Conservation (phyloP, 768 basidiomycete genomes). For the Mycena sanguinolenta region DNA sequence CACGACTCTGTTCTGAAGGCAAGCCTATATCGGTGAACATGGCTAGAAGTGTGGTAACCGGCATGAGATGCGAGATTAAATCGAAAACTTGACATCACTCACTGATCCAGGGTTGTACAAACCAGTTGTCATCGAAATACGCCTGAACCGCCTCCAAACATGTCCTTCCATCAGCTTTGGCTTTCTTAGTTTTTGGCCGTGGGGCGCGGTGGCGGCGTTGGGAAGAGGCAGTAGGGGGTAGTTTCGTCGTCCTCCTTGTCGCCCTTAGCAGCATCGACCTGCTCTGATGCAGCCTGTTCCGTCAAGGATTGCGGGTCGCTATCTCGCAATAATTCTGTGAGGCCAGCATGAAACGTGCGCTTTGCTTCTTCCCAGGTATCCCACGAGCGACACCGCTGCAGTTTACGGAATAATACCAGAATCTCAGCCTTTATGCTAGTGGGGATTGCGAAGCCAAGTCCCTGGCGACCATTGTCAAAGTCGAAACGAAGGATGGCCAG, state of each 20-base stretch:
- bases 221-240: too few species aligned
- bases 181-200: not conserved
- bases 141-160: conserved; percentile 1
- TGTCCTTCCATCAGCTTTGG: not conserved
- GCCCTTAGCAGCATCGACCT: not conserved
- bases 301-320: not conserved
- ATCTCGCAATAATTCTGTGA: not conserved
- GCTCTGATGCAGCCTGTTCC: not conserved
- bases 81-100: not conserved
- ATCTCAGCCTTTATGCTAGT: conserved; percentile 1
- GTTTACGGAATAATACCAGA: conserved; percentile 3
- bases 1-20: not conserved
- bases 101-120: conserved; percentile 19
- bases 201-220: not conserved
- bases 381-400: conserved; percentile 18
- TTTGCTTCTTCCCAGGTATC: not conserved
- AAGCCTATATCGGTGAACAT: conserved; percentile 25
- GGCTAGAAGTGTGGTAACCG: not conserved
- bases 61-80: not conserved
- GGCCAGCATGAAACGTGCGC: not conserved
- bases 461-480: not conserved
- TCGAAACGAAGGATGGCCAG: conserved; percentile 6
- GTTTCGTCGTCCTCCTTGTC: not conserved
- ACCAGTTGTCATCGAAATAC: conserved; percentile 25
- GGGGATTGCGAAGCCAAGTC: conserved; percentile 11